Evolutionary conservation across 2,329 filamentous ascomycete species (phyloP).

Genomic region (Pseudonectria foliicola): DNA sequence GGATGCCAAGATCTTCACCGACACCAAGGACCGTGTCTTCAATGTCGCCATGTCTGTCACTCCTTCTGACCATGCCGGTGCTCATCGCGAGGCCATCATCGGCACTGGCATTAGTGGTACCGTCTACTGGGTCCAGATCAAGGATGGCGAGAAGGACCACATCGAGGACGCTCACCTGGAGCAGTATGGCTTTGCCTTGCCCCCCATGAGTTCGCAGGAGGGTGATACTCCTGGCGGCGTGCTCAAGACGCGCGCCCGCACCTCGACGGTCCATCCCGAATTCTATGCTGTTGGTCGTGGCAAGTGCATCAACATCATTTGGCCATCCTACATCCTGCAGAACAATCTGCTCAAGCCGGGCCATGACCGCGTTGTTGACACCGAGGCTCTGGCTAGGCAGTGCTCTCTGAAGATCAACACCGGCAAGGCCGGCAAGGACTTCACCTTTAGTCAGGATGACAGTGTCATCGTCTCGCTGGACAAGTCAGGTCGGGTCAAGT

Average conservation of each 20-base stretch:
- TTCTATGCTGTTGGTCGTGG: conserved; percentile 94
- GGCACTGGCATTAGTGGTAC: conserved; percentile 91
- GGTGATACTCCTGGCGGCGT: conserved; percentile 88
- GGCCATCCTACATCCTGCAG: conserved; percentile 56
- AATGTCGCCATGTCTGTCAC: conserved; percentile 79
- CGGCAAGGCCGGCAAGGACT: conserved; percentile 97
- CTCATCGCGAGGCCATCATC: conserved; percentile 73
- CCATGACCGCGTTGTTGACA: conserved; percentile 68
- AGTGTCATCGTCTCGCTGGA: conserved; percentile 90
- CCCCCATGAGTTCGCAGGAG: conserved; percentile 76
- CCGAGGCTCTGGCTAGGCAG: conserved; percentile 78
- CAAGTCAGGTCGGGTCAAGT: conserved; percentile 92
- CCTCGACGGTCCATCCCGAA: conserved; percentile 81
- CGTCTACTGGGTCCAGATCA: conserved; percentile 90
- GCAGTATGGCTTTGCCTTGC: conserved; percentile 80
- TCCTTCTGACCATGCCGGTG: conserved; percentile 45
- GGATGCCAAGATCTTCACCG: conserved; percentile 85
- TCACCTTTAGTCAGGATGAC: conserved; percentile 95
- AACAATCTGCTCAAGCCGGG: conserved; percentile 57
- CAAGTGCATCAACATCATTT: conserved; percentile 90
- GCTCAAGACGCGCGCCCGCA: conserved; percentile 89
- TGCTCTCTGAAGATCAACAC: conserved; percentile 90
- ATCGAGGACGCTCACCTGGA: conserved; percentile 74
- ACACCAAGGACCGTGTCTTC: conserved; percentile 89
- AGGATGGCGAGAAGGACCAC: conserved; percentile 68